Conservation (phyloP, 345 rosid genomes). For the Arabis hirsuta region DNA sequence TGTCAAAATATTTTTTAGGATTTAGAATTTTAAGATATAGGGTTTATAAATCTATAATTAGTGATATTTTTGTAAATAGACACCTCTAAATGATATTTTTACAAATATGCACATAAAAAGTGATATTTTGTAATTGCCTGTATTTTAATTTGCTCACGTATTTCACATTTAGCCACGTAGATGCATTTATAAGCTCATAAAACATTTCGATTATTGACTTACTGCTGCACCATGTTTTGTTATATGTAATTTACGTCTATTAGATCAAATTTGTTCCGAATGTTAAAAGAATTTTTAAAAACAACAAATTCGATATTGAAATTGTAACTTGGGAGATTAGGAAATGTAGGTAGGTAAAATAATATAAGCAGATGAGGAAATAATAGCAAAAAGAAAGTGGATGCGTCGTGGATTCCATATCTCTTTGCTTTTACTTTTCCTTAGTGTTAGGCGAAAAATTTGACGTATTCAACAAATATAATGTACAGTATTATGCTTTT, state of each 20-base stretch:
- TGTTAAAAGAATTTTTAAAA: no score
- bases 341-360: constrained; percentile 20
- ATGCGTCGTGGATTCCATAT: constrained; percentile 32
- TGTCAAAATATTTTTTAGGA: no score
- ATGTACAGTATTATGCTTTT: neutral
- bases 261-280: neutral
- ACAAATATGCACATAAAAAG: no score
- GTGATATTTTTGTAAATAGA: no score
- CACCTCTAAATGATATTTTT: no score
- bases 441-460: constrained; percentile 19
- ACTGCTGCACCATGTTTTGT: neutral
- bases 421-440: constrained; percentile 10
- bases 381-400: constrained; percentile 8
- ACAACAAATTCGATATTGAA: neutral
- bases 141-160: constrained; percentile 24
- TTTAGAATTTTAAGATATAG: no score
- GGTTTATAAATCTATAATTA: no score
- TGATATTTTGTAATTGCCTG: no score
- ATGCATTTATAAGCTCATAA: constrained; percentile 35
- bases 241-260: neutral
- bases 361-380: neutral
- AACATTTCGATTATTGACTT: constrained; percentile 15
- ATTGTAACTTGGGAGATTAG: neutral
- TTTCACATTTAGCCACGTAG: constrained; percentile 40
- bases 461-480: constrained; percentile 29